Evolutionary conservation across 2,329 filamentous ascomycete genomes (phyloP).

Genomic region (Xylaria sp.): DNA sequence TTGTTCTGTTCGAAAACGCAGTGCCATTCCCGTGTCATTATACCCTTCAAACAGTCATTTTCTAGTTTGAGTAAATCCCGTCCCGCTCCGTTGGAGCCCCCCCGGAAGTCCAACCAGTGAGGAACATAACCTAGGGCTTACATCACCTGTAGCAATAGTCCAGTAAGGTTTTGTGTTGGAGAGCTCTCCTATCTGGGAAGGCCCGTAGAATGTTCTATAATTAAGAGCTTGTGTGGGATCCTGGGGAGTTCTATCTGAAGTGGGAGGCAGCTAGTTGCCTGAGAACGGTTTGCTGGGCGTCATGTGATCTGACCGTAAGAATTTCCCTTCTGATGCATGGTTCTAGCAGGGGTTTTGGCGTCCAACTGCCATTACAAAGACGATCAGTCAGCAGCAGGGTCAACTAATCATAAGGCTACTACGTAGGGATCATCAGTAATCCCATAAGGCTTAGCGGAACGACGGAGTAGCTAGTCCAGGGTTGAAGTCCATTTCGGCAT

Average conservation of each 20-base stretch:
- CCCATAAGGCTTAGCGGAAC: conserved; percentile 26
- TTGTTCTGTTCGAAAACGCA: background rate
- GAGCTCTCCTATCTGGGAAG: background rate
- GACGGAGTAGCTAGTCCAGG: background rate
- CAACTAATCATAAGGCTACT: conserved; percentile 21
- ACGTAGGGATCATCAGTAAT: conserved; percentile 5
- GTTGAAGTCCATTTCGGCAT: background rate
- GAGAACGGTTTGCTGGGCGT: background rate
- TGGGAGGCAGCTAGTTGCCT: background rate
- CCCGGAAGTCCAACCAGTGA: background rate
- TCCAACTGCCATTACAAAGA: conserved; percentile 24
- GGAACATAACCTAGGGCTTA: background rate
- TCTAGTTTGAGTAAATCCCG: background rate
- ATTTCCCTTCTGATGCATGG: conserved; percentile 4
- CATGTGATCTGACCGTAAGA: conserved; percentile 10
- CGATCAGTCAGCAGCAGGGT: conserved; percentile 20
- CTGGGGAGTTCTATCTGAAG: background rate
- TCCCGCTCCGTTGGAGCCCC: background rate
- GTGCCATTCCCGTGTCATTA: background rate
- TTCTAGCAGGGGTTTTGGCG: background rate
- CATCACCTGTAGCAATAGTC: background rate
- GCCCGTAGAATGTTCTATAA: conserved; percentile 4
- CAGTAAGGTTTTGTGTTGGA: background rate
- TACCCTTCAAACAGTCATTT: background rate
- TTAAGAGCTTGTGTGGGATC: background rate